Percentiles rank a stretch among this genome's conserved stretches.
These are phyloP conservation scores for Zhuliangozyma parablackwelliae DNA, from an alignment of 1,139 yeast genomes.

Conservation along the genomic window DNA sequence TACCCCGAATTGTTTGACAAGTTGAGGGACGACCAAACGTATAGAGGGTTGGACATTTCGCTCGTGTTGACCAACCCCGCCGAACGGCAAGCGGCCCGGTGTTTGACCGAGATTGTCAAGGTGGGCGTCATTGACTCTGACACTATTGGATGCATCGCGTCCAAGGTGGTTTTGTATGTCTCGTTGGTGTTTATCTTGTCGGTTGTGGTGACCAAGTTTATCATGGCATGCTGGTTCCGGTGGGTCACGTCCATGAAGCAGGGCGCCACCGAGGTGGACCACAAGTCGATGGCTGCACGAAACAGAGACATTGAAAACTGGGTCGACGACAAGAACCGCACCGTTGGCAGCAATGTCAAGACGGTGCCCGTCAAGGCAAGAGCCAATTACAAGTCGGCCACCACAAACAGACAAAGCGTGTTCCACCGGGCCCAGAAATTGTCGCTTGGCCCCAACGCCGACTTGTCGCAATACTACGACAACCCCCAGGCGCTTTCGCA, in stretches of 20 bases:
- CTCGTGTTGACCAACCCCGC: conserved; percentile 63
- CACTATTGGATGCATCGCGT: conserved; percentile 94
- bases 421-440: conserved; percentile 35
- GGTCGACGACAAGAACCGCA: conserved; percentile 51
- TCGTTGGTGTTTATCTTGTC: conserved; percentile 82
- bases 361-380: conserved; percentile 50
- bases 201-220: conserved; percentile 69
- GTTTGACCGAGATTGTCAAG: conserved; percentile 81
- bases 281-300: conserved; percentile 41
- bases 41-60: conserved; percentile 79
- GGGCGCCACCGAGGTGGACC: conserved; percentile 66
- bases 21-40: conserved; percentile 49
- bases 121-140: conserved; percentile 89
- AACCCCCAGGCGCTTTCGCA: conserved; percentile 34
- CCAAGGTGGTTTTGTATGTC: conserved; percentile 71
- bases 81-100: conserved; percentile 71
- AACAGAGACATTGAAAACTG: conserved; percentile 71
- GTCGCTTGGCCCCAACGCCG: conserved; percentile 37
- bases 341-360: conserved; percentile 52
- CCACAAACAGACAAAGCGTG: conserved; percentile 43
- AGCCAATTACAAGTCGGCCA: conserved; percentile 42
- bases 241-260: conserved; percentile 77
- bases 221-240: conserved; percentile 83
- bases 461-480: conserved; percentile 38
- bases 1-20: conserved; percentile 71